Evolutionary conservation across 805 yeast genomes (phyloP), one percentile per base, ranked within the genome.

Genomic region (Wickerhamiella alocasiicola): DNA sequence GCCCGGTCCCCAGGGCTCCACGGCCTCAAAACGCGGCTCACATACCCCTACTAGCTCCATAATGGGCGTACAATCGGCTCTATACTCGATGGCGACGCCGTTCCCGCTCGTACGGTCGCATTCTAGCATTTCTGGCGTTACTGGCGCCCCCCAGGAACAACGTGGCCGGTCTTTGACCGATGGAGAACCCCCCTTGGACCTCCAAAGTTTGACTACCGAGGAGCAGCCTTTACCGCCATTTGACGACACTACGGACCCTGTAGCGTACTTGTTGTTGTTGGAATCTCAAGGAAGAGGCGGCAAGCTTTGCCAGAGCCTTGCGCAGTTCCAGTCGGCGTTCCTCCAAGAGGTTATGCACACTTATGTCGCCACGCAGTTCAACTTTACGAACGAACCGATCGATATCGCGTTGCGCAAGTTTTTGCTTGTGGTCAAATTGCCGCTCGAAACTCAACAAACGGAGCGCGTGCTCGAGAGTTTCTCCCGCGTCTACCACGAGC

Each of bases 371-470:
- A 46, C 56, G 12, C 61, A 55, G 35, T 75, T 76, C 49, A 63
- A 71, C 40, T 76, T 80, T 44, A 32, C 49, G 2, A 62, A 61
- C 19, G 72, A 71, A 46, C 81, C 91, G 0, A 50, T 81, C 13
- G 91, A 81, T 50, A 61, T 81, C 44, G 67, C 87, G 0, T 55
- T 81, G 39, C 60, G 87, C 31, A 71, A 69, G 48, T 67, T 80
- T 38, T 56, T 81, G 31, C 65, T 74, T 62, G 59, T 66, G 36
- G 66, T 74, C 43, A 72, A 73, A 41, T 59, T 81, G 19, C 91
- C 91, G 0, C 68, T 65, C 46, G 91, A 81, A 51, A 63, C 83
- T 0, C 88, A 80, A 53, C 87, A 81, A 52, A 80, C 81, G 38
- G 88, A 81, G 50, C 62, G 85, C 35, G 66, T 78, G 3, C 59